A percentile compares a stretch with the other conserved stretches of the same genome.
Conservation (phyloP, 1,284 basidiomycete genomes). For the Ceratorhiza oryzae-sativae region DNA sequence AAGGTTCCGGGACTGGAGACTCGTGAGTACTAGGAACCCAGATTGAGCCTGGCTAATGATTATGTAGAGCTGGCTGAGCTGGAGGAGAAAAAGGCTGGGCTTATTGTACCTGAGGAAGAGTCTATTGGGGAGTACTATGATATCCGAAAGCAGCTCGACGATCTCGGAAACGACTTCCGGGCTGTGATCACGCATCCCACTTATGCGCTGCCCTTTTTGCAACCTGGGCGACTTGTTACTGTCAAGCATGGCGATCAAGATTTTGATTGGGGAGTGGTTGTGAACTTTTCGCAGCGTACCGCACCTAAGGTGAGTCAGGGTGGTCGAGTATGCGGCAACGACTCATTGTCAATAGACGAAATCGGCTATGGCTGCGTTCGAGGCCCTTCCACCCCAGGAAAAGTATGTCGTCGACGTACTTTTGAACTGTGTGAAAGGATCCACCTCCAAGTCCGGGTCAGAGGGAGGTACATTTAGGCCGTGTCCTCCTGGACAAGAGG, state of each 20-base stretch:
- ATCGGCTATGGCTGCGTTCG: constrained; percentile 10
- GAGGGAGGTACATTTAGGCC: constrained; percentile 71
- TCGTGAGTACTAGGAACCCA: constrained; percentile 64
- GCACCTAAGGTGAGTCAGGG: constrained; percentile 63
- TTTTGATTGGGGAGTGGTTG: constrained; percentile 95
- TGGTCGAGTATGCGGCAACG: neutral
- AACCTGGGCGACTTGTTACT: constrained; percentile 89
- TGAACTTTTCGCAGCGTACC: constrained; percentile 89
- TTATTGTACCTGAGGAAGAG: constrained; percentile 83
- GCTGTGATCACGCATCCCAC: constrained; percentile 94
- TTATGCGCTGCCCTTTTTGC: constrained; percentile 92
- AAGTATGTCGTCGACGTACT: constrained; percentile 96
- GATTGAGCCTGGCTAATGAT: neutral
- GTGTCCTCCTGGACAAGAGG: constrained; percentile 72
- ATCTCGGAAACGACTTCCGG: constrained; percentile 85
- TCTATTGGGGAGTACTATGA: constrained; percentile 91
- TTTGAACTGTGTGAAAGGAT: constrained; percentile 77
- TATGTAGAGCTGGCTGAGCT: constrained; percentile 74
- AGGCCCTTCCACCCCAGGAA: constrained; percentile 66
- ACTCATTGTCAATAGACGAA: neutral
- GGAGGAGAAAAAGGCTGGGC: constrained; percentile 71
- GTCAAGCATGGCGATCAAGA: constrained; percentile 87
- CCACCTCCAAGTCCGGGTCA: constrained; percentile 66
- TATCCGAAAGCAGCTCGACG: constrained; percentile 87
- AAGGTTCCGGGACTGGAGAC: constrained; percentile 88